These are phyloP conservation scores for Obba rivulosa DNA, from an alignment of 768 basidiomycete genomes.

Conservation along the genomic window DNA sequence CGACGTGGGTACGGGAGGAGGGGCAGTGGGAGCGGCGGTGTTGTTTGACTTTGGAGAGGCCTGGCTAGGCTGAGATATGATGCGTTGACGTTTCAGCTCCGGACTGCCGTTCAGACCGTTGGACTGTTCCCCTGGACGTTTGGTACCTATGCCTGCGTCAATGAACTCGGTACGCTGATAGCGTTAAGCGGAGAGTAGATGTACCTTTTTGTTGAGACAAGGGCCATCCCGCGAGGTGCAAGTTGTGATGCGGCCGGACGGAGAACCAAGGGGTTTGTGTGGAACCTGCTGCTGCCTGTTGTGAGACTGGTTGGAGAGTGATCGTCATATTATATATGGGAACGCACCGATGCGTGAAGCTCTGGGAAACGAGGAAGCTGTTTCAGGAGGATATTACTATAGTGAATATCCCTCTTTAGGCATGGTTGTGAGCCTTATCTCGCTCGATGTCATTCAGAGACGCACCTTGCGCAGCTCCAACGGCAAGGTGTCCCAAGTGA, in stretches of 20 bases:
- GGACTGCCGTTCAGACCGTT: slow-evolving; percentile 6
- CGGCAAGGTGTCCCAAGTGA: slow-evolving; percentile 59
- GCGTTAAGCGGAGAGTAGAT: slow-evolving; percentile 1
- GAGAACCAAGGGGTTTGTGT: slow-evolving; percentile 52
- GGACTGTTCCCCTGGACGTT: slow-evolving; percentile 8
- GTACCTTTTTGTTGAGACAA: slow-evolving; percentile 28
- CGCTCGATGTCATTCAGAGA: not conserved
- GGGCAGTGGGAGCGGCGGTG: not conserved
- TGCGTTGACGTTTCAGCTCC: slow-evolving; percentile 8
- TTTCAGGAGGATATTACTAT: slow-evolving; percentile 44
- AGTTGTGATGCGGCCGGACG: slow-evolving; percentile 37
- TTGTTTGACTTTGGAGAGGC: slow-evolving; percentile 8
- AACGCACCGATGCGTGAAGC: slow-evolving; percentile 44
- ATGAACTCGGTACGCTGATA: not conserved
- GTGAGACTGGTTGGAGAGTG: not conserved
- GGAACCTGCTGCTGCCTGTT: slow-evolving; percentile 31
- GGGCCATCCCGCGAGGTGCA: slow-evolving; percentile 47
- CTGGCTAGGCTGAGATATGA: not conserved
- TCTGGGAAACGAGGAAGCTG: slow-evolving; percentile 45
- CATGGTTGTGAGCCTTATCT: not conserved
- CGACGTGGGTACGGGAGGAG: not conserved
- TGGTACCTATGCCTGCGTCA: slow-evolving; percentile 4
- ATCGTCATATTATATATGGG: not conserved
- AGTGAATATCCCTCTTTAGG: slow-evolving; percentile 51
- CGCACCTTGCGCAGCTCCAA: slow-evolving; percentile 56